These are phyloP conservation scores for Daldinia eschscholtzii DNA, from an alignment of 2,329 filamentous ascomycete species.

Conservation along the genomic window DNA sequence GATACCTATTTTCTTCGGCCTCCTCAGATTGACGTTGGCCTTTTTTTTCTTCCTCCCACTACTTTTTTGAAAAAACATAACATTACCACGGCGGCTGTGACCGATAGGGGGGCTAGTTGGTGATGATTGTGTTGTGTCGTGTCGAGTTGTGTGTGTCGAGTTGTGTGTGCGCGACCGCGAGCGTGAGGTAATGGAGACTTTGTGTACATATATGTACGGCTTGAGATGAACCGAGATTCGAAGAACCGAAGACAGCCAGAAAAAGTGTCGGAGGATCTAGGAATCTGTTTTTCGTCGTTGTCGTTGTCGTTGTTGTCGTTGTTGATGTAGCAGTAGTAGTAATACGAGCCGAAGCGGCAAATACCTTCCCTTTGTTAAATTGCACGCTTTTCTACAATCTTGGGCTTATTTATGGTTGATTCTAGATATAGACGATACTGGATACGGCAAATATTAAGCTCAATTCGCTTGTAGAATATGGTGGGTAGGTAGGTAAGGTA, in stretches of 20 bases:
- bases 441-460: not conserved
- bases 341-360: slow-evolving; percentile 49
- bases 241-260: slow-evolving; percentile 25
- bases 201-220: slow-evolving; percentile 37
- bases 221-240: slow-evolving; percentile 29
- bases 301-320: slow-evolving; percentile 20
- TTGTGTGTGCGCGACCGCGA: slow-evolving; percentile 9
- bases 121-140: slow-evolving; percentile 24
- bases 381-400: not conserved
- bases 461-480: slow-evolving; percentile 2
- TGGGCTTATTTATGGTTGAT: not conserved
- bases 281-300: not conserved
- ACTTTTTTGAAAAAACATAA: not conserved
- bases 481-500: not conserved
- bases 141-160: no score
- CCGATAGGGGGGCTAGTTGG: slow-evolving; percentile 12
- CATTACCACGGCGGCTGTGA: slow-evolving; percentile 24
- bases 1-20: slow-evolving; percentile 23
- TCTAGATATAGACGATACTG: slow-evolving; percentile 7
- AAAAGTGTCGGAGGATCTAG: slow-evolving; percentile 25
- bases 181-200: slow-evolving; percentile 27
- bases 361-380: slow-evolving; percentile 47
- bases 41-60: slow-evolving; percentile 7
- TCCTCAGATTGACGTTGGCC: slow-evolving; percentile 37
- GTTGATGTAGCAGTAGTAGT: slow-evolving; percentile 41